phyloP scores from a whole-genome alignment of 495 filamentous ascomycete species.

The Pyrenopolyporus hunteri region DNA sequence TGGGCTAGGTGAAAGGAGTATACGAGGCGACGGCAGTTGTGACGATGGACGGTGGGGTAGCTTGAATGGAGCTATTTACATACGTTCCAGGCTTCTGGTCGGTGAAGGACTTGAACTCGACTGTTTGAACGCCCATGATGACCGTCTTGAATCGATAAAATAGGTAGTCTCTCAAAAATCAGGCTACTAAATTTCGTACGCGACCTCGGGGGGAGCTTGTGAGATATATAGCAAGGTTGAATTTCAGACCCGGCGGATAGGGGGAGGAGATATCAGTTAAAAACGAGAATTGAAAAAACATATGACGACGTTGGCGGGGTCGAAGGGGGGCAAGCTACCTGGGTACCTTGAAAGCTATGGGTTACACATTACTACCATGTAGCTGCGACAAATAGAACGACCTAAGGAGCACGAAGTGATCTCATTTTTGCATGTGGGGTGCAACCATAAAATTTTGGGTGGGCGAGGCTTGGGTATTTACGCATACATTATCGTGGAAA shows the following conservation, averaged over 20 bases:
- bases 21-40: not conserved
- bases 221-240: conserved; percentile 6
- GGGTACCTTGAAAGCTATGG: not conserved
- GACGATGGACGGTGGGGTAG: conserved; percentile 43
- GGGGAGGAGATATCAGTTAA: conserved; percentile 12
- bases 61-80: conserved; percentile 53
- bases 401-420: conserved; percentile 20
- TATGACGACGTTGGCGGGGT: conserved; percentile 39
- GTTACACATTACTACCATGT: not conserved
- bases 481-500: no score
- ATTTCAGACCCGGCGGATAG: no score
- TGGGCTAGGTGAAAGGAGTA: not conserved
- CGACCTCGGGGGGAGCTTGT: not conserved
- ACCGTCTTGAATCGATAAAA: not conserved
- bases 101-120: conserved; percentile 77
- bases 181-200: not conserved
- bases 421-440: conserved; percentile 26
- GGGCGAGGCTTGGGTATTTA: no score
- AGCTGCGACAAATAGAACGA: conserved; percentile 1
- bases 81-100: conserved; percentile 99
- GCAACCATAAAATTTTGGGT: no score
- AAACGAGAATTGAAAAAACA: conserved; percentile 32
- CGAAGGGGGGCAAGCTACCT: conserved; percentile 1
- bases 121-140: conserved; percentile 74
- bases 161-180: not conserved